Evolutionary conservation across 768 basidiomycete species (phyloP).

Genomic region (Macrolepiota dolichaula): DNA sequence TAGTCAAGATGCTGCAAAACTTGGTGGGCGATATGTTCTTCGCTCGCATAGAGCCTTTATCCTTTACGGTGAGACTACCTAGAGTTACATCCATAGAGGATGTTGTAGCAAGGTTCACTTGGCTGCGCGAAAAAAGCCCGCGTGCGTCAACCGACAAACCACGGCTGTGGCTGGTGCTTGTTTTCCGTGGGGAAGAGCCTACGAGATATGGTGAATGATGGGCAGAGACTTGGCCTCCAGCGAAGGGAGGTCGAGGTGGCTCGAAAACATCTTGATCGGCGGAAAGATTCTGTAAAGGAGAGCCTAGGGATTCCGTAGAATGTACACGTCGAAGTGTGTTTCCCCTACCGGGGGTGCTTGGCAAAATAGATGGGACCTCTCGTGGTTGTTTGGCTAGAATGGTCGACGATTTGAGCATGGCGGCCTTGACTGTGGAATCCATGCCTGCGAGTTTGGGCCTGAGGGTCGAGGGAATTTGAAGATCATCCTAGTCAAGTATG

Average conservation of each 20-base stretch:
- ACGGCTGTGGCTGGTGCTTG: constrained; percentile 45
- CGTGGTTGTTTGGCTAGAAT: constrained; percentile 45
- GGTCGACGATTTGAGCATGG: constrained; percentile 86
- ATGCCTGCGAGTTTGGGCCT: constrained; percentile 78
- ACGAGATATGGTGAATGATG: constrained; percentile 37
- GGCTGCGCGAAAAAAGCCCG: constrained; percentile 50
- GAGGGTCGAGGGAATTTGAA: constrained; percentile 79
- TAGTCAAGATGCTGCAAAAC: constrained; percentile 64
- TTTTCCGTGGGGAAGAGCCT: constrained; percentile 32
- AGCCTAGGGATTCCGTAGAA: constrained; percentile 68
- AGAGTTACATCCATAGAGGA: constrained; percentile 42
- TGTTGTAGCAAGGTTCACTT: constrained; percentile 35
- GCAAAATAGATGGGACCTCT: constrained; percentile 21
- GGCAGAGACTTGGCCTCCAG: constrained; percentile 35
- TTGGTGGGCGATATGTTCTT: constrained; percentile 62
- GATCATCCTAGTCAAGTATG: constrained; percentile 62
- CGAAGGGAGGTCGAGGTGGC: constrained; percentile 32
- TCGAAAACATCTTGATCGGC: constrained; percentile 34
- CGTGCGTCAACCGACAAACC: constrained; percentile 59
- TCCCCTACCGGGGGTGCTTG: constrained; percentile 47
- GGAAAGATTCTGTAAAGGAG: constrained; percentile 43
- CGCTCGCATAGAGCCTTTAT: constrained; percentile 36
- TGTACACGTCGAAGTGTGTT: constrained; percentile 57
- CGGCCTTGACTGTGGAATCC: constrained; percentile 84
- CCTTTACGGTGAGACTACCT: constrained; percentile 40